These are phyloP conservation scores for Cercis canadensis DNA, from an alignment of 306 rosid genomes.

Conservation along the genomic window DNA sequence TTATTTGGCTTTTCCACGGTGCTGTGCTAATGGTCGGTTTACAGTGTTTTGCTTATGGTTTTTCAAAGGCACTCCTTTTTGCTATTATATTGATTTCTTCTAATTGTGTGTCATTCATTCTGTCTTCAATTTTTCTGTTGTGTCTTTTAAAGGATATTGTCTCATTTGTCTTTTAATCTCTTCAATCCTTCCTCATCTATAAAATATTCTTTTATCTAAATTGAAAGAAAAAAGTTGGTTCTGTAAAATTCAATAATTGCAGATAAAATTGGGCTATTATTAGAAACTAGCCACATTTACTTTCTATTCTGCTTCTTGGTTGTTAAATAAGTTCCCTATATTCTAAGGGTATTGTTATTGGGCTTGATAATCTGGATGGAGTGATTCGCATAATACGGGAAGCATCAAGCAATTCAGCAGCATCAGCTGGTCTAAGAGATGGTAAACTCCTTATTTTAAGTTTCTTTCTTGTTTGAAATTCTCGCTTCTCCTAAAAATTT, in stretches of 20 bases:
- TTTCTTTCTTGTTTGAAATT: slow-evolving; percentile 25
- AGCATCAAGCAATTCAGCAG: slow-evolving; percentile 76
- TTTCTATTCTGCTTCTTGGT: slow-evolving; percentile 13
- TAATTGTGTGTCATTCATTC: too few relatives aligned
- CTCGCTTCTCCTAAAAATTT: slow-evolving; percentile 2
- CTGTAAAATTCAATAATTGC: not conserved
- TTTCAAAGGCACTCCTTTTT: not conserved
- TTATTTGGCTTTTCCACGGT: not conserved
- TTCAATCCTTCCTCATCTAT: not conserved
- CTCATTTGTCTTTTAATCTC: not conserved
- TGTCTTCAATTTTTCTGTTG: not conserved
- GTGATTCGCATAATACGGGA: slow-evolving; percentile 73
- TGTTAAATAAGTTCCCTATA: slow-evolving; percentile 26
- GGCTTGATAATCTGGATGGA: slow-evolving; percentile 84
- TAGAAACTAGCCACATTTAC: not conserved
- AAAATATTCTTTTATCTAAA: not conserved
- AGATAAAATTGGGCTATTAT: slow-evolving; percentile 17
- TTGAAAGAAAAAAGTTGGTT: not conserved
- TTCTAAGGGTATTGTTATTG: slow-evolving; percentile 81
- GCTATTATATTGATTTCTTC: not conserved
- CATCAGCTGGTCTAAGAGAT: slow-evolving; percentile 65
- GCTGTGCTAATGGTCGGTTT: not conserved
- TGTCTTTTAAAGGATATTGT: not conserved
- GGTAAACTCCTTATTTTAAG: slow-evolving; percentile 53
- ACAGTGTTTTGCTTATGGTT: not conserved